Evolutionary conservation across 495 filamentous ascomycete genomes (phyloP).

Genomic region (Xanthoparmelia taractica): DNA sequence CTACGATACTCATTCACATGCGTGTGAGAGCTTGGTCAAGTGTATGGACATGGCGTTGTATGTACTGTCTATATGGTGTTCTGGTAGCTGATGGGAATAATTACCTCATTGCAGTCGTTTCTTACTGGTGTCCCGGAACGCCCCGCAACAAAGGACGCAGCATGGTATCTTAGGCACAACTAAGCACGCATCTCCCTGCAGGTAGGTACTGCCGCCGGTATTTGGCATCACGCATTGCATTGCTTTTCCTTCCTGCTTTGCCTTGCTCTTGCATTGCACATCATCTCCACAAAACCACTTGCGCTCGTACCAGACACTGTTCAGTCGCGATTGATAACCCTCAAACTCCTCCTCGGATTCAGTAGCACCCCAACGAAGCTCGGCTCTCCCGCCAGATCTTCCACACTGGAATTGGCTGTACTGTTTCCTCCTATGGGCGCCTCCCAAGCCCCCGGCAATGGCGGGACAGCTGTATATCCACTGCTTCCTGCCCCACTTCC

Average conservation of each 20-base stretch:
- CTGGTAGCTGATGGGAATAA: background rate
- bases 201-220: background rate
- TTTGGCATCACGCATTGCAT: slow-evolving; percentile 1
- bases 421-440: slow-evolving; percentile 33
- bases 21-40: too few species aligned
- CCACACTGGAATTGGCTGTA: slow-evolving; percentile 35
- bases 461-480: slow-evolving; percentile 27
- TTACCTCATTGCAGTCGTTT: background rate
- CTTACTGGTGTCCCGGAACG: background rate
- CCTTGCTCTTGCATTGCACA: background rate
- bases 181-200: background rate
- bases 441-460: slow-evolving; percentile 23
- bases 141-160: slow-evolving; percentile 11
- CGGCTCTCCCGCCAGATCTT: slow-evolving; percentile 58
- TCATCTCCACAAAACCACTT: background rate
- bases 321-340: slow-evolving; percentile 57
- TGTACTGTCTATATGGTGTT: background rate
- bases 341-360: slow-evolving; percentile 62
- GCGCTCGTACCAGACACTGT: background rate
- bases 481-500: slow-evolving; percentile 23
- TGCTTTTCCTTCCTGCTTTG: background rate
- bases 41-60: background rate
- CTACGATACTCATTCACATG: background rate
- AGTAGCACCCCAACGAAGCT: slow-evolving; percentile 67
- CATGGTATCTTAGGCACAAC: slow-evolving; percentile 13